Percentiles rank a stretch among this genome's conserved stretches.
phyloP scores from a whole-genome alignment of 805 yeast species.

The Candida corydali region DNA sequence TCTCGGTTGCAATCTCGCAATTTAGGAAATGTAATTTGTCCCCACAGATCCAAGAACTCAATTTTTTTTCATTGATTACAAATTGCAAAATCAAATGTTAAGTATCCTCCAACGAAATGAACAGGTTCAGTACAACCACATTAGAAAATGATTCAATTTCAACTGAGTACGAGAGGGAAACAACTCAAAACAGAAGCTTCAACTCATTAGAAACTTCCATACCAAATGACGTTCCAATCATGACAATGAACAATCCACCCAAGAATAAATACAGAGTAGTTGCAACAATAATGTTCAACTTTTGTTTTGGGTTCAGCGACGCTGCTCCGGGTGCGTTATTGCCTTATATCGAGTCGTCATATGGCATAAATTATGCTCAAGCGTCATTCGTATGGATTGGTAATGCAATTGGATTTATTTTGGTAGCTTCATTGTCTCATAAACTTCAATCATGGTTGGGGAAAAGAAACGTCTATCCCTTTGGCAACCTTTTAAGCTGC shows the following conservation, averaged over 20 bases:
- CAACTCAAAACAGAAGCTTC: neutral
- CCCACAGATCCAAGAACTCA: no score
- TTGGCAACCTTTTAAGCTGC: conserved; percentile 33
- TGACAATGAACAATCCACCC: conserved; percentile 42
- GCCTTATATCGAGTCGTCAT: conserved; percentile 49
- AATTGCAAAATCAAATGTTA: no score
- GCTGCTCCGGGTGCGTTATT: conserved; percentile 61
- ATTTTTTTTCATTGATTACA: no score
- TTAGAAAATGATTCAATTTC: conserved; percentile 1
- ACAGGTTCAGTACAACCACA: neutral
- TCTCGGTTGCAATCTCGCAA: neutral
- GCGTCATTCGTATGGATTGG: conserved; percentile 58
- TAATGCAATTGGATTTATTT: conserved; percentile 52
- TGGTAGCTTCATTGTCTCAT: conserved; percentile 48
- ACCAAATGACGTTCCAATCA: neutral
- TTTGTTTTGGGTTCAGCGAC: conserved; percentile 45
- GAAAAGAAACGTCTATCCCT: conserved; percentile 31
- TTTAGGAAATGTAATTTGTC: no score
- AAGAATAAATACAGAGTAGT: conserved; percentile 39
- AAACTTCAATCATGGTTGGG: conserved; percentile 39
- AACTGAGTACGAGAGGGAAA: neutral
- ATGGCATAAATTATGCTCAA: conserved; percentile 45
- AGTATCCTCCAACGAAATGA: no score
- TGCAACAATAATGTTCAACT: conserved; percentile 37
- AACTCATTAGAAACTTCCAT: neutral